Conservation (phyloP, 805 yeast genomes). For the Ogataea paraovalis region DNA sequence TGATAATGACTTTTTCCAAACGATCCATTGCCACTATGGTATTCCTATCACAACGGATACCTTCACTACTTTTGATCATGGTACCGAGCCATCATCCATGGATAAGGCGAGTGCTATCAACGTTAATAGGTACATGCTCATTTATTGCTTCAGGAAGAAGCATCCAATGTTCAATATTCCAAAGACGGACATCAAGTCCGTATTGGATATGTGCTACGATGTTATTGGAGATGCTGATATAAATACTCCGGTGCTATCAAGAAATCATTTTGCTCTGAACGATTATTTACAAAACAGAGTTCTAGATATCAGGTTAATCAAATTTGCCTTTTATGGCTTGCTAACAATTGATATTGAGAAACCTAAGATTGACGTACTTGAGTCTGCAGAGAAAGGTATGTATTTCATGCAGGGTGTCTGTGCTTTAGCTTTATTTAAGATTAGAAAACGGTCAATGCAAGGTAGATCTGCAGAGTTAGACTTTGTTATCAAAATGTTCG, state of each 20-base stretch:
- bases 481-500: constrained; percentile 61
- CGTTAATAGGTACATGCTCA: constrained; percentile 44
- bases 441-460: constrained; percentile 72
- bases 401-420: constrained; percentile 68
- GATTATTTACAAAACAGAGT: constrained; percentile 42
- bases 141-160: constrained; percentile 49
- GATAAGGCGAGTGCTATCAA: constrained; percentile 33
- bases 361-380: constrained; percentile 31
- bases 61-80: constrained; percentile 66
- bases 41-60: constrained; percentile 55
- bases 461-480: constrained; percentile 81
- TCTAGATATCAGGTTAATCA: constrained; percentile 42
- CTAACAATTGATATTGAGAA: constrained; percentile 23
- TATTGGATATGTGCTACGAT: constrained; percentile 68
- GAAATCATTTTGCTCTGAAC: constrained; percentile 44
- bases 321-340: constrained; percentile 51
- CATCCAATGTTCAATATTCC: constrained; percentile 59
- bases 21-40: constrained; percentile 75
- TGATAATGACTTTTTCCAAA: constrained; percentile 71
- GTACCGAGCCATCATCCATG: constrained; percentile 39
- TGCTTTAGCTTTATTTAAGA: constrained; percentile 62
- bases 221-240: constrained; percentile 66
- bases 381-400: constrained; percentile 49
- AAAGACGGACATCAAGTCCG: constrained; percentile 66
- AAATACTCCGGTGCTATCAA: constrained; percentile 35